Conservation (phyloP, 1,284 basidiomycete genomes). For the Leccinum laetum region DNA sequence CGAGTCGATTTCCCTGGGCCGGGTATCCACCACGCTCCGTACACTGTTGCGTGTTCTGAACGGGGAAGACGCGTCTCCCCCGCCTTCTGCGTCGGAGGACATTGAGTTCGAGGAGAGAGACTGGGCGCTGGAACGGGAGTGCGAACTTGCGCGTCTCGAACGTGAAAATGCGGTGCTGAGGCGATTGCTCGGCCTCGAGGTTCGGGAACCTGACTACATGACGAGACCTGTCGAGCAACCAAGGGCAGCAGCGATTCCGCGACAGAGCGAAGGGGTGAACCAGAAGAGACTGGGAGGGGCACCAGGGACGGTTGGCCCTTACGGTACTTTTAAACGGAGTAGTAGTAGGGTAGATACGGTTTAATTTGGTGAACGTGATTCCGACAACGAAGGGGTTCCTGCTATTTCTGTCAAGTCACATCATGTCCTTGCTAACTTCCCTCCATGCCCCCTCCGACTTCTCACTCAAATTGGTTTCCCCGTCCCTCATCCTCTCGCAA, state of each 20-base stretch:
- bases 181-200: slow-evolving; percentile 56
- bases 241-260: slow-evolving; percentile 15
- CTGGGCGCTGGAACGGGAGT: slow-evolving; percentile 83
- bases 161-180: slow-evolving; percentile 84
- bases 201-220: slow-evolving; percentile 22
- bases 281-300: slow-evolving; percentile 38
- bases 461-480: slow-evolving; percentile 19
- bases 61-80: slow-evolving; percentile 59
- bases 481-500: slow-evolving; percentile 17
- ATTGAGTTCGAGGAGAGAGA: slow-evolving; percentile 41
- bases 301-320: slow-evolving; percentile 45
- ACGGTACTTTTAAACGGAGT: slow-evolving; percentile 43
- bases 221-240: slow-evolving; percentile 14
- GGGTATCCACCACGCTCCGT: slow-evolving; percentile 75
- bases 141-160: slow-evolving; percentile 81
- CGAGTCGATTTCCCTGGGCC: slow-evolving; percentile 69
- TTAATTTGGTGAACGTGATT: not conserved
- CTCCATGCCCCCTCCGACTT: slow-evolving; percentile 10
- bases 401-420: not conserved
- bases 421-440: not conserved
- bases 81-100: slow-evolving; percentile 10
- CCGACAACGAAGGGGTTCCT: not conserved
- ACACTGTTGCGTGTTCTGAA: slow-evolving; percentile 70
- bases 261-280: slow-evolving; percentile 26
- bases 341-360: slow-evolving; percentile 14